Evolutionary conservation across 345 rosid species (phyloP).

Genomic region (Carallia pectinifolia): DNA sequence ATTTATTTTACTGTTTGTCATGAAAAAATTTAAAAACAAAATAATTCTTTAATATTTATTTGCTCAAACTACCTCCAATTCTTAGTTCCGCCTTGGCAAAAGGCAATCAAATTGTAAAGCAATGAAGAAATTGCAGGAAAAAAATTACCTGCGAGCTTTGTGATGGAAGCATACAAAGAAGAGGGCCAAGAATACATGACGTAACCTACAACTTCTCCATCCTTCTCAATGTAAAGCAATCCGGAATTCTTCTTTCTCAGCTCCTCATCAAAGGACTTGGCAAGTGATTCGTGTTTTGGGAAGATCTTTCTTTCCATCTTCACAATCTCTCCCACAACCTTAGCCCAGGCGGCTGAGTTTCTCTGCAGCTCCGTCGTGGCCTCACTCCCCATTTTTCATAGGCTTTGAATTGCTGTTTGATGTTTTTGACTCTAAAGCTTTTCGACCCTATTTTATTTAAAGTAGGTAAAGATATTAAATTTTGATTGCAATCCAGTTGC

Average conservation of each 20-base stretch:
- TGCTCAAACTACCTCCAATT: no score
- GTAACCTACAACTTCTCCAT: slow-evolving; percentile 58
- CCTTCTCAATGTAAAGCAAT: slow-evolving; percentile 44
- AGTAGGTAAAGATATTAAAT: no score
- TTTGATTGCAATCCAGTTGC: slow-evolving; percentile 15
- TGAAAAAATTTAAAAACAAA: no score
- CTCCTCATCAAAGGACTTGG: slow-evolving; percentile 61
- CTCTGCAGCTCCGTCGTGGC: slow-evolving; percentile 44
- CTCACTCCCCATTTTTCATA: slow-evolving; percentile 28
- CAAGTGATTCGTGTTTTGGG: slow-evolving; percentile 83
- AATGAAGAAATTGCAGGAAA: neutral
- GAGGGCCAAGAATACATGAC: slow-evolving; percentile 75
- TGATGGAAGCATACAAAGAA: slow-evolving; percentile 66
- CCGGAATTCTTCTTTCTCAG: slow-evolving; percentile 69
- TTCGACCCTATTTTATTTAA: neutral
- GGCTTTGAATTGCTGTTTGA: no score
- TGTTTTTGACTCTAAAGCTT: no score
- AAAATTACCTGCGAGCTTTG: slow-evolving; percentile 73
- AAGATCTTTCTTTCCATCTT: slow-evolving; percentile 67
- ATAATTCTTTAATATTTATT: no score
- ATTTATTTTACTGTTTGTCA: no score
- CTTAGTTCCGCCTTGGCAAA: no score
- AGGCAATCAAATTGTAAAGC: neutral
- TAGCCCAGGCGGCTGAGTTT: slow-evolving; percentile 41
- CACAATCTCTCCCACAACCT: slow-evolving; percentile 57